These are phyloP conservation scores for Termitomyces sp. DNA, from an alignment of 768 basidiomycete species.

Conservation along the genomic window DNA sequence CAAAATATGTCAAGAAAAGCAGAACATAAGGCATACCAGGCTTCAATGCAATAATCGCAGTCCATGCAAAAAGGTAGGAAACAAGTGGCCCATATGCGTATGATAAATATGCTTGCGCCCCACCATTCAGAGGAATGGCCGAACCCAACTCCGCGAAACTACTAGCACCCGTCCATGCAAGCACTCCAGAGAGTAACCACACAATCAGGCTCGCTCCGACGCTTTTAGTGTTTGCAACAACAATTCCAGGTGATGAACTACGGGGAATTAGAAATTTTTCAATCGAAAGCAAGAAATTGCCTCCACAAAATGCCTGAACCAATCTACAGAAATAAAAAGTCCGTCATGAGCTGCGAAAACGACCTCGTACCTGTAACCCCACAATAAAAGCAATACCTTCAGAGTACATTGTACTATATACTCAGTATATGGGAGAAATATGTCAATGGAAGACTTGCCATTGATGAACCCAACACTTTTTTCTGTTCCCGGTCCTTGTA, in stretches of 20 bases:
- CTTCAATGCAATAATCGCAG: constrained; percentile 82
- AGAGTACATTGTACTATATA: neutral
- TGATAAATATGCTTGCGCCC: constrained; percentile 76
- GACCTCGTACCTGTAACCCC: constrained; percentile 62
- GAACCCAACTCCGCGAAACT: constrained; percentile 91
- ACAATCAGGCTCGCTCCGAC: constrained; percentile 86
- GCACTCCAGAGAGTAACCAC: constrained; percentile 77
- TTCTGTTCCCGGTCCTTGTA: constrained; percentile 44
- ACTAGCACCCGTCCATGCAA: constrained; percentile 95
- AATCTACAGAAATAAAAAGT: constrained; percentile 38
- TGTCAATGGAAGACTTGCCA: constrained; percentile 38
- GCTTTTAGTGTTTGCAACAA: constrained; percentile 83
- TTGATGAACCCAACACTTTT: constrained; percentile 75
- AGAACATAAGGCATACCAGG: constrained; percentile 45
- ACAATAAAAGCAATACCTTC: constrained; percentile 82
- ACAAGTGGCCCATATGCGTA: constrained; percentile 84
- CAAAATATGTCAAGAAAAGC: neutral
- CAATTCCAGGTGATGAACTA: constrained; percentile 89
- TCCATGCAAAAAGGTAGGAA: constrained; percentile 94
- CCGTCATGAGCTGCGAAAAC: neutral
- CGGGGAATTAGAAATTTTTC: neutral
- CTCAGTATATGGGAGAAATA: neutral
- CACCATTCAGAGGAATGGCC: constrained; percentile 74
- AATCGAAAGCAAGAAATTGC: neutral
- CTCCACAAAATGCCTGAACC: constrained; percentile 91